phyloP scores from a whole-genome alignment of 345 rosid species.

The Eucalyptus regnans region DNA sequence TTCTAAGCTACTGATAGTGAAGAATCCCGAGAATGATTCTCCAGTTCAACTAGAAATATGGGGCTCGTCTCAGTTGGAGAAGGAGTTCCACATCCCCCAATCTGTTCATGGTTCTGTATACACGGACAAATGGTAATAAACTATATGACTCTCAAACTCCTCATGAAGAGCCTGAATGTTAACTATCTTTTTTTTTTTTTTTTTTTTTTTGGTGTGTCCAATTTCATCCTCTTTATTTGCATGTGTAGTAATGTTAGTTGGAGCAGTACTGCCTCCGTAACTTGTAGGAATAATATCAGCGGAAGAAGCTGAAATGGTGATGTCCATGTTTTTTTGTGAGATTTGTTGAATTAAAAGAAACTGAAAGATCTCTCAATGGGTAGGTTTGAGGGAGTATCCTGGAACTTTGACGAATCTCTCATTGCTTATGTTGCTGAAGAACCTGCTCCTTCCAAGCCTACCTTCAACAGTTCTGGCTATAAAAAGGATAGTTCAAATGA shows the following conservation, averaged over 20 bases:
- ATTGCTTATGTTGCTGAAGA: conserved; percentile 87
- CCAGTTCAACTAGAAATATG: conserved; percentile 80
- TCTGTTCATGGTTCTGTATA: conserved; percentile 82
- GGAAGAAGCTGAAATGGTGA: background rate
- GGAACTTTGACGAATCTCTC: conserved; percentile 71
- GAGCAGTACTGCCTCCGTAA: background rate
- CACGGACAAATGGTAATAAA: conserved; percentile 69
- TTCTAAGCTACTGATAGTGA: conserved; percentile 57
- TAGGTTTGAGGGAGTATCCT: conserved; percentile 94
- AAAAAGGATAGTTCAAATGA: conserved; percentile 36
- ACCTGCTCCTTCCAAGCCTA: conserved; percentile 57
- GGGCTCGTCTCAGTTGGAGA: conserved; percentile 67
- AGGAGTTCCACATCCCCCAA: conserved; percentile 67
- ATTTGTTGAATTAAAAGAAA: background rate
- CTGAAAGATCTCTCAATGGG: background rate
- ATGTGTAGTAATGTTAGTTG: background rate
- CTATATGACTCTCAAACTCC: background rate
- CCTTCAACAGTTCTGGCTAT: conserved; percentile 47
- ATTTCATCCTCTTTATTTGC: background rate
- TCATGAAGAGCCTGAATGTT: background rate
- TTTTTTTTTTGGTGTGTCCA: background rate
- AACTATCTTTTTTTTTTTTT: background rate
- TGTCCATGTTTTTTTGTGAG: background rate
- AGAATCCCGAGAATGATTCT: conserved; percentile 74
- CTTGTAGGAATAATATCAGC: background rate